Evolutionary conservation across 176 grass and related monocot genomes (phyloP), one percentile per base, ranked within the genome.

Genomic region (Poa pratensis): DNA sequence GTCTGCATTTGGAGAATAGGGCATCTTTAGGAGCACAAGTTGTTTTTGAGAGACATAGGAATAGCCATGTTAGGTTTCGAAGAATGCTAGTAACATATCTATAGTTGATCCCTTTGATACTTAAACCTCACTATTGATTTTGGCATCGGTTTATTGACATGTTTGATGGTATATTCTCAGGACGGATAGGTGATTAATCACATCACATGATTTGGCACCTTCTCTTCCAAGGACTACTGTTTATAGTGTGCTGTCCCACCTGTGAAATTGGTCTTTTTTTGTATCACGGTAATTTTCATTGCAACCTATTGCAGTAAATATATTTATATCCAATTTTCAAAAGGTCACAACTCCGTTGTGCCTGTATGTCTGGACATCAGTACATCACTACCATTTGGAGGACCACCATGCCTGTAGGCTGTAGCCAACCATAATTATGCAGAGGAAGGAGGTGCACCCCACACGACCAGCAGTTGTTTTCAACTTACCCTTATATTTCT

Each of bases 41-140:
- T 80, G 12, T 75, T 80, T 90, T 90, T 45, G 27, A 69, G 63
- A 86, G 71, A 14, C 26, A 64, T 19, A 82, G 4, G 9, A 86
- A 63, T 32, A 45, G 43, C 52, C 58, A 67, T 43, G 53, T 54
- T 48, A 77, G 64, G 35, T 77, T 78, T 7, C 0, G 3, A 86
- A 86, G 43, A 22, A 62, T 70, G 83, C 88, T 13, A 63, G 64
- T 54, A 86, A 90, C 88, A 78, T 90, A 46, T 78, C 40, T 82
- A 46, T 63, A n/a, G 28, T 55, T 57, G 79, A 86, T 20, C 88
- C 88, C 20, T 90, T 86, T 77, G 73, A 78, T 78, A 77, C 30
- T 57, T 52, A 80, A 58, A 28, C 35, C 10, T 75, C 45, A 46
- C 28, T 66, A 3, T 28, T 52, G 1, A 62, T 69, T 79, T 20